Base-by-base conservation (phyloP, 83 land plant genomes). In the Picea mariana region DNA sequence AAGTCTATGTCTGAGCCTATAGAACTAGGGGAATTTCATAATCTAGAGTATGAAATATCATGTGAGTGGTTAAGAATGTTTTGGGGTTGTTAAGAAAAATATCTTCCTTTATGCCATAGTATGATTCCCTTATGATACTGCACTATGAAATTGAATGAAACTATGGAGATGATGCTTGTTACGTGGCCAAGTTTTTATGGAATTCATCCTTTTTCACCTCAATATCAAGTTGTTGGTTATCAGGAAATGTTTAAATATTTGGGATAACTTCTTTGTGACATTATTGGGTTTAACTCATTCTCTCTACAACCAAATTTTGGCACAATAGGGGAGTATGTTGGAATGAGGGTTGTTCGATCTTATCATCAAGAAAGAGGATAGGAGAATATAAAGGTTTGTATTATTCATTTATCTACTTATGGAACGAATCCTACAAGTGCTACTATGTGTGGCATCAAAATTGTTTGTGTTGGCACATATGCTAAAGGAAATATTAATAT, bases 381-480 rank as follows among this genome's bases (percentile, higher is more conserved):
- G 60, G 77, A 69, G 62, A 96, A 98, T 78, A 87, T 99, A 49
- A 85, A 96, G 87, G 99, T 98, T 44, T 98, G 99, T 89, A 98
- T 98, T 60, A 98, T 98, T 66, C 99, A 99, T 31, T 92, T 90
- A 34, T 98, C 99, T 1, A 99, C 99, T 38, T 99, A 98, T 82
- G 99, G 99, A 55, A 98, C 99, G 75, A 98, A 98, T 81, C 99
- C 99, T 73, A 99, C 99, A 21, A 98, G 99, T 93, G 99, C 99
- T 58, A 99, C 99, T 15, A 98, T 98, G 99, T 98, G 99, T 90
- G 99, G 99, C 38, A 98, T 98, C 99, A 91, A 93, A 81, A 98
- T 98, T 85, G 99, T 98, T 69, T 58, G 94, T 23, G 89, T 98
- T 87, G 99, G 99, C 42, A 96, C 99, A 38, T 98, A 98, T 91